Evolutionary conservation across 2,329 filamentous ascomycete species (phyloP).

Genomic region (Aspergillus viridinutans): DNA sequence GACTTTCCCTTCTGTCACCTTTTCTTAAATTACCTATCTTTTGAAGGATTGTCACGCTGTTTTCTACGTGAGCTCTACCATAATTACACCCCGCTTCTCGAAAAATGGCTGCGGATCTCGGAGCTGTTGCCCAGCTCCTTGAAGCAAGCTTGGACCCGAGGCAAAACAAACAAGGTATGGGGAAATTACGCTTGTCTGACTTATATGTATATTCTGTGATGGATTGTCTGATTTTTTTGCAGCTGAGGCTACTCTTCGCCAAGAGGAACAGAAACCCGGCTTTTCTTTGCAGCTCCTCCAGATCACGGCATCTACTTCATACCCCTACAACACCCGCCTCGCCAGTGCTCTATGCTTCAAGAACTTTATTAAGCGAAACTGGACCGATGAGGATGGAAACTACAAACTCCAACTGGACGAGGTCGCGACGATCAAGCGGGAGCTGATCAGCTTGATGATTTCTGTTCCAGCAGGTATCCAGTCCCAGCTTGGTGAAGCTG

Average conservation of each 20-base stretch:
- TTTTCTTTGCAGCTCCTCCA: slow-evolving; percentile 87
- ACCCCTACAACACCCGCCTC: slow-evolving; percentile 74
- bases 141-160: slow-evolving; percentile 84
- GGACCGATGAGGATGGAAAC: slow-evolving; percentile 91
- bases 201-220: background rate
- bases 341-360: slow-evolving; percentile 94
- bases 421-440: slow-evolving; percentile 85
- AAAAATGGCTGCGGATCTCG: slow-evolving; percentile 58
- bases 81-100: slow-evolving; percentile 8
- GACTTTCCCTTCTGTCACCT: background rate
- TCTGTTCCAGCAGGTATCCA: slow-evolving; percentile 82
- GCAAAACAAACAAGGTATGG: slow-evolving; percentile 82
- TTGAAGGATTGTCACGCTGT: background rate
- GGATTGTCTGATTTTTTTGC: slow-evolving; percentile 10
- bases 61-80: slow-evolving; percentile 2
- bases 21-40: background rate
- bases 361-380: slow-evolving; percentile 93
- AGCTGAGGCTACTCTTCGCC: slow-evolving; percentile 79
- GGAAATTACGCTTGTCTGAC: slow-evolving; percentile 5
- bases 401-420: slow-evolving; percentile 83
- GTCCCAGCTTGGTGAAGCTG: slow-evolving; percentile 89
- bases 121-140: slow-evolving; percentile 73
- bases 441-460: slow-evolving; percentile 96
- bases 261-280: slow-evolving; percentile 75
- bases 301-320: slow-evolving; percentile 73